These are phyloP conservation scores for Emmonsia crescens DNA, from an alignment of 2,329 filamentous ascomycete genomes.

Conservation along the genomic window DNA sequence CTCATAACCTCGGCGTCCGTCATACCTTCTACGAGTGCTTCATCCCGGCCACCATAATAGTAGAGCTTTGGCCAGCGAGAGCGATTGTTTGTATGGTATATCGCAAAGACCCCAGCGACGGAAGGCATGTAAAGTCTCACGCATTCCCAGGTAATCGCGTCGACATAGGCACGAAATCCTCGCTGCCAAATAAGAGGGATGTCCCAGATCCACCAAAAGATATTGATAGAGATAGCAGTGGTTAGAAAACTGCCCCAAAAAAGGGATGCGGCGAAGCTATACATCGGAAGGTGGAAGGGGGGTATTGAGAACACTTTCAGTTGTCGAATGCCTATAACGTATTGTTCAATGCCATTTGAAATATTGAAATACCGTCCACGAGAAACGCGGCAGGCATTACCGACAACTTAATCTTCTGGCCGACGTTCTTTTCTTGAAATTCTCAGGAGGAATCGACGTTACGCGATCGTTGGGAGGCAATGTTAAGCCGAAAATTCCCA, in stretches of 20 bases:
- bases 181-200: not conserved
- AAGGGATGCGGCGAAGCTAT: not conserved
- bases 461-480: not conserved
- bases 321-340: not conserved
- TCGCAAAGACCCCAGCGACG: not conserved
- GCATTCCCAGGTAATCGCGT: slow-evolving; percentile 6
- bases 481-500: not conserved
- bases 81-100: slow-evolving; percentile 1
- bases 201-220: slow-evolving; percentile 3
- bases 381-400: not conserved
- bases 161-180: slow-evolving; percentile 2
- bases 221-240: not conserved
- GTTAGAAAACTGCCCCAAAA: not conserved
- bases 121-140: slow-evolving; percentile 2
- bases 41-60: slow-evolving; percentile 2
- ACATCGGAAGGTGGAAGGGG: not conserved
- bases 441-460: not conserved
- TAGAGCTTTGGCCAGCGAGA: slow-evolving; percentile 2
- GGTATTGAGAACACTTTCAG: not conserved
- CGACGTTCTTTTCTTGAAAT: not conserved
- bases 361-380: not conserved
- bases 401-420: not conserved
- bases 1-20: not conserved
- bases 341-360: not conserved
- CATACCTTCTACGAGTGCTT: not conserved